These are phyloP conservation scores for Leishmania amazonensis DNA, from an alignment of 208 protist genomes.

Conservation along the genomic window DNA sequence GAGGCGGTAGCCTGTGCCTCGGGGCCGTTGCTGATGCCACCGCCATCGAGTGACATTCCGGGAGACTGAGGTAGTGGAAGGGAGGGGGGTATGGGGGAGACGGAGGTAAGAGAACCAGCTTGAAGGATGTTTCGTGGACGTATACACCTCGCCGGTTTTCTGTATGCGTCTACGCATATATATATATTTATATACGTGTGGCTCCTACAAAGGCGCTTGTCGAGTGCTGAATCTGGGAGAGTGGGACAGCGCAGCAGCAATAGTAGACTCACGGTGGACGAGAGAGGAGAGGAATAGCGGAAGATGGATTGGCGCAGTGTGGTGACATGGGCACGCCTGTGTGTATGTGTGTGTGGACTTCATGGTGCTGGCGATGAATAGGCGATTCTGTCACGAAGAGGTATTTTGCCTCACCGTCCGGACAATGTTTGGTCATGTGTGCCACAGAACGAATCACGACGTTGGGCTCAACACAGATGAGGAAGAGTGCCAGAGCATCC, in stretches of 20 bases:
- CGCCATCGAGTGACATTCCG: slow-evolving; percentile 24
- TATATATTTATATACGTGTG: no score
- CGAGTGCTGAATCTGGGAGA: neutral
- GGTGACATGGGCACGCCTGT: neutral
- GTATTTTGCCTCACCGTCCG: neutral
- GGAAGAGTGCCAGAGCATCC: neutral
- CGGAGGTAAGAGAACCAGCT: neutral
- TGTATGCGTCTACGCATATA: neutral
- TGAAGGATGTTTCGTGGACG: neutral
- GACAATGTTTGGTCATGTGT: neutral
- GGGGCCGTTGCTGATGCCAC: slow-evolving; percentile 3
- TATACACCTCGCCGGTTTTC: no score
- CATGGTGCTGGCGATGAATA: neutral
- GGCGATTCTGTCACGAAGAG: neutral
- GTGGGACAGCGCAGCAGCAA: neutral
- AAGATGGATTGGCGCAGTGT: neutral
- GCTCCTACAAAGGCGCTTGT: neutral
- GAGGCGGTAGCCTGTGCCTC: slow-evolving; percentile 8
- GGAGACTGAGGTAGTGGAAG: neutral
- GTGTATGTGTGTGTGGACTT: neutral
- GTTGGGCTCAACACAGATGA: neutral
- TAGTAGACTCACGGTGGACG: neutral
- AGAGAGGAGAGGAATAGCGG: neutral
- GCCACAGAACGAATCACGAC: neutral
- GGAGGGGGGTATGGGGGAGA: neutral